Conservation (phyloP, 148 eudicot species). For the Vaccinium myrtillus region DNA sequence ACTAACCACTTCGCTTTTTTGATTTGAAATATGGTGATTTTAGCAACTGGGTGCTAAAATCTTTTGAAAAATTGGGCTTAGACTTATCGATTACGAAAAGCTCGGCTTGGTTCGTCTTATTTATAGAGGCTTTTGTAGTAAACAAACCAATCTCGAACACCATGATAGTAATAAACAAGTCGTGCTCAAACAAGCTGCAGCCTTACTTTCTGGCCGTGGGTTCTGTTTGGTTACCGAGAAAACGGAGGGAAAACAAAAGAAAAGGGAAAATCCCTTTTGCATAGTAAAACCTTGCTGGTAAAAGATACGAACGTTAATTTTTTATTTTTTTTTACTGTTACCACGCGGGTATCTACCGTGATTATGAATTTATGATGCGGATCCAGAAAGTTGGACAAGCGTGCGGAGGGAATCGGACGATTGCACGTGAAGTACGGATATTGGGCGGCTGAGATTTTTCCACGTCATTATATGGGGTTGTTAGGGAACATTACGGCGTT, state of each 20-base stretch:
- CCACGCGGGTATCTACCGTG: constrained; percentile 19
- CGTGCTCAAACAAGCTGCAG: neutral
- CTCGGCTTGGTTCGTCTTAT: no score
- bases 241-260: neutral
- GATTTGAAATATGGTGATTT: no score
- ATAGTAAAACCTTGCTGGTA: neutral
- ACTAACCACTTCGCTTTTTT: no score
- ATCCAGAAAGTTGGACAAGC: constrained; percentile 9
- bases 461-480: constrained; percentile 19
- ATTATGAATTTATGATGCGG: constrained; percentile 3
- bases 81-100: no score
- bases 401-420: constrained; percentile 17
- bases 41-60: no score
- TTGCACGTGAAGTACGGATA: neutral
- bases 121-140: neutral
- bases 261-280: neutral
- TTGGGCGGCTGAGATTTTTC: neutral
- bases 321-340: neutral
- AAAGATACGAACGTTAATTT: neutral
- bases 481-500: constrained; percentile 26
- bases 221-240: constrained; percentile 16
- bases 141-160: neutral
- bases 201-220: neutral
- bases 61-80: no score
- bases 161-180: neutral